phyloP scores from a whole-genome alignment of 2,329 filamentous ascomycete species.

The Colletotrichum sp. region DNA sequence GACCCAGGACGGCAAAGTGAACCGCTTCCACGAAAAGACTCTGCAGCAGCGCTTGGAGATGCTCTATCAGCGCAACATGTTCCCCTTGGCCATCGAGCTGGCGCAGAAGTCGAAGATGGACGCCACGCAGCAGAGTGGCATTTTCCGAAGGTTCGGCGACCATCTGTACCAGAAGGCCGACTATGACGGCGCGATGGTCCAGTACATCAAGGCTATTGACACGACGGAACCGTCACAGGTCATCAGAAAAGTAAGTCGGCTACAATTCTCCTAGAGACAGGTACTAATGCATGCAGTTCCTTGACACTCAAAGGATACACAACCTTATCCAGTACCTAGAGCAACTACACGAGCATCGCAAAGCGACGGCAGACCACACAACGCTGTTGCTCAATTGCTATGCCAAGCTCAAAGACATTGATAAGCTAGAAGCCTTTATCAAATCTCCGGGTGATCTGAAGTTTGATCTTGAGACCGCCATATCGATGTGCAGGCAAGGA shows the following conservation, averaged over 20 bases:
- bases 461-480: conserved; percentile 96
- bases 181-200: conserved; percentile 98
- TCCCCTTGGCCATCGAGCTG: conserved; percentile 87
- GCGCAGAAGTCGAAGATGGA: conserved; percentile 89
- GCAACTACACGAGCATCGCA: conserved; percentile 92
- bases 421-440: conserved; percentile 96
- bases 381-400: conserved; percentile 96
- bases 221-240: conserved; percentile 96
- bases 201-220: conserved; percentile 95
- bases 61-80: conserved; percentile 92
- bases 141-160: conserved; percentile 93
- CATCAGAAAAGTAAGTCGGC: conserved; percentile 76
- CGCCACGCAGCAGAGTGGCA: conserved; percentile 81
- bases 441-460: conserved; percentile 93
- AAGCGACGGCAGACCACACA: conserved; percentile 93
- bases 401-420: conserved; percentile 95
- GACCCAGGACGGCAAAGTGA: conserved; percentile 89
- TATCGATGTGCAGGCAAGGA: conserved; percentile 95
- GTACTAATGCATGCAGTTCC: conserved; percentile 63
- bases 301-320: conserved; percentile 96
- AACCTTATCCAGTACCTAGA: conserved; percentile 98
- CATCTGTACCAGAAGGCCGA: conserved; percentile 94
- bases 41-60: conserved; percentile 92
- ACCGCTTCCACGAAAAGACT: conserved; percentile 87
- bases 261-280: rapidly evolving